Conservation (phyloP, 805 yeast species). For the Candida glaebosa region DNA sequence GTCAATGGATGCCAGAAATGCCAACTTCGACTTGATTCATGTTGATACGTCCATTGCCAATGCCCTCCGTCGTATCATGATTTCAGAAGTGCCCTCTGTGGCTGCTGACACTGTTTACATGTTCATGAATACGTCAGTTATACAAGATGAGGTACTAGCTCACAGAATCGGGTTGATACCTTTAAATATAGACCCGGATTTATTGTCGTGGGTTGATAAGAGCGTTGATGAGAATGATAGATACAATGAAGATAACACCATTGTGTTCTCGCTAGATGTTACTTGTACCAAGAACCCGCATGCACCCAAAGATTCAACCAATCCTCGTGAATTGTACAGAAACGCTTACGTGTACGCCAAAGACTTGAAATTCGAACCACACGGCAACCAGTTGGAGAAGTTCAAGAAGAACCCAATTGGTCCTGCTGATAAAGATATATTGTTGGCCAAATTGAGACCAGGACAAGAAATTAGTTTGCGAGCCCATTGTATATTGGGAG, state of each 20-base stretch:
- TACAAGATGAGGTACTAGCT: slow-evolving; percentile 95
- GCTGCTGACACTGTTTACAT: slow-evolving; percentile 92
- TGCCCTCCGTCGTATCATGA: slow-evolving; percentile 96
- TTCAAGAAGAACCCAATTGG: slow-evolving; percentile 66
- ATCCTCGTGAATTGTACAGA: slow-evolving; percentile 79
- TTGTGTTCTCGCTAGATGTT: slow-evolving; percentile 77
- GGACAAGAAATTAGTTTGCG: slow-evolving; percentile 92
- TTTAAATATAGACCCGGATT: slow-evolving; percentile 85
- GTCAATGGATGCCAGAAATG: slow-evolving; percentile 60
- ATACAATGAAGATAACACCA: slow-evolving; percentile 84
- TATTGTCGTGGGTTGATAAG: slow-evolving; percentile 76
- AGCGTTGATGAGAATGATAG: slow-evolving; percentile 57
- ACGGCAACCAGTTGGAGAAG: slow-evolving; percentile 75
- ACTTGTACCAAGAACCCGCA: slow-evolving; percentile 82
- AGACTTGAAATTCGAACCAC: slow-evolving; percentile 87
- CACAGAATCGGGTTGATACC: slow-evolving; percentile 94
- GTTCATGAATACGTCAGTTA: slow-evolving; percentile 92
- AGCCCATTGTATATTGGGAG: slow-evolving; percentile 87
- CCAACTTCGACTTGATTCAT: slow-evolving; percentile 83
- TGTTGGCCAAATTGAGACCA: slow-evolving; percentile 90
- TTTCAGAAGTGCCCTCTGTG: slow-evolving; percentile 92
- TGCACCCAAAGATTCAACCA: slow-evolving; percentile 72
- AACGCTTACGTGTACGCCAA: slow-evolving; percentile 86
- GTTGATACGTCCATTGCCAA: slow-evolving; percentile 92
- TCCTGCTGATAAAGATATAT: slow-evolving; percentile 83